These are phyloP conservation scores for Hemileccinum rubropunctum DNA, from an alignment of 768 basidiomycete genomes.

Conservation along the genomic window DNA sequence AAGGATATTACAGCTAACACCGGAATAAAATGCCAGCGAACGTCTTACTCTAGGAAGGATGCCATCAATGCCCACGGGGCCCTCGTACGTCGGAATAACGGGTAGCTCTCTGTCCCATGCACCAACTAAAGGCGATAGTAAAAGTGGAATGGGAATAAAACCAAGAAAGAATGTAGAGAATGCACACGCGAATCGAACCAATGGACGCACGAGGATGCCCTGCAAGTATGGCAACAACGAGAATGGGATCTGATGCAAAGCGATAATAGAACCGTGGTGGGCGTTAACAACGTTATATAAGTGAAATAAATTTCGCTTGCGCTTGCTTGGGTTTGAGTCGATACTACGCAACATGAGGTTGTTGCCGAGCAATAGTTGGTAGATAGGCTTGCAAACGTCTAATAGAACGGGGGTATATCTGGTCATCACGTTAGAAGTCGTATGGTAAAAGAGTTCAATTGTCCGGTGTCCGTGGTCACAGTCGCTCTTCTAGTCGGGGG, in stretches of 20 bases:
- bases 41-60: conserved; percentile 25
- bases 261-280: conserved; percentile 24
- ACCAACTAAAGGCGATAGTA: conserved; percentile 5
- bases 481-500: conserved; percentile 35
- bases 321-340: conserved; percentile 25
- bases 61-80: conserved; percentile 14
- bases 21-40: conserved; percentile 27
- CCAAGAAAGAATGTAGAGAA: conserved; percentile 25
- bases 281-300: conserved; percentile 34
- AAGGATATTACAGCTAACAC: conserved; percentile 31
- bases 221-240: conserved; percentile 14
- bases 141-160: conserved; percentile 14
- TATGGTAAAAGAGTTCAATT: conserved; percentile 28
- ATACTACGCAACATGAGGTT: conserved; percentile 22
- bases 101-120: conserved; percentile 15
- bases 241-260: conserved; percentile 22
- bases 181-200: conserved; percentile 11
- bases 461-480: conserved; percentile 21
- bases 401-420: conserved; percentile 33
- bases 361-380: conserved; percentile 33
- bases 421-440: conserved; percentile 34
- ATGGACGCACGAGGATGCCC: conserved; percentile 20
- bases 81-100: conserved; percentile 18
- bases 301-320: conserved; percentile 34
- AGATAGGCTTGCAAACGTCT: conserved; percentile 32